These are phyloP conservation scores for Verticillium tricorpus DNA, from an alignment of 2,329 filamentous ascomycete genomes.

Conservation along the genomic window DNA sequence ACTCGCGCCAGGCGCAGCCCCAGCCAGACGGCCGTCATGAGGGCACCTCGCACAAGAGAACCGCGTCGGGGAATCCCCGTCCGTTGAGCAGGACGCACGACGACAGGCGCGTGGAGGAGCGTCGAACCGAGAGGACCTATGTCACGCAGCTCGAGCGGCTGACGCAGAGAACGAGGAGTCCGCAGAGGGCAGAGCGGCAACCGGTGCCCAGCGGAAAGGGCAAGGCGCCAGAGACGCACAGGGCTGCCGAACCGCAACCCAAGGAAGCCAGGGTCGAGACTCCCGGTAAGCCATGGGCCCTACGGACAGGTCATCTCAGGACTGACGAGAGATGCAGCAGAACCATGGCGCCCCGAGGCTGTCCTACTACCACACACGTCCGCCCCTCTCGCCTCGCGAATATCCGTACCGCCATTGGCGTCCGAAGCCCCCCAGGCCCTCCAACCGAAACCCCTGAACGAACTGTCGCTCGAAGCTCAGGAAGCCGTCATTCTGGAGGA, in stretches of 20 bases:
- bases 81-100: constrained; percentile 39
- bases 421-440: constrained; percentile 64
- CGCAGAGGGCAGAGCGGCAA: constrained; percentile 47
- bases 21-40: constrained; percentile 28
- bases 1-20: constrained; percentile 31
- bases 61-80: constrained; percentile 53
- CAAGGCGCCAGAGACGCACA: constrained; percentile 26
- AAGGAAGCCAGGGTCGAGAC: constrained; percentile 43
- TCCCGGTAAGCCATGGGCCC: constrained; percentile 35
- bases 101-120: constrained; percentile 42
- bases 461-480: constrained; percentile 74
- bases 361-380: constrained; percentile 63
- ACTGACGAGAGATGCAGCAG: constrained; percentile 19
- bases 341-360: constrained; percentile 75
- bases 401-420: constrained; percentile 67
- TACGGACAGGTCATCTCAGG: not conserved
- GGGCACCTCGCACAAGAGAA: constrained; percentile 49
- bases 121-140: constrained; percentile 51
- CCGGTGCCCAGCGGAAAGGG: constrained; percentile 25
- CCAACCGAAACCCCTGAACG: constrained; percentile 62
- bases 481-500: constrained; percentile 87
- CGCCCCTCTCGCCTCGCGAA: constrained; percentile 66
- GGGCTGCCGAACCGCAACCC: constrained; percentile 37
- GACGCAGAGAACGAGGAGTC: constrained; percentile 54
- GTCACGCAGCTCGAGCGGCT: constrained; percentile 61